phyloP scores from a whole-genome alignment of 768 basidiomycete genomes.

The Tephrocybe sp. region DNA sequence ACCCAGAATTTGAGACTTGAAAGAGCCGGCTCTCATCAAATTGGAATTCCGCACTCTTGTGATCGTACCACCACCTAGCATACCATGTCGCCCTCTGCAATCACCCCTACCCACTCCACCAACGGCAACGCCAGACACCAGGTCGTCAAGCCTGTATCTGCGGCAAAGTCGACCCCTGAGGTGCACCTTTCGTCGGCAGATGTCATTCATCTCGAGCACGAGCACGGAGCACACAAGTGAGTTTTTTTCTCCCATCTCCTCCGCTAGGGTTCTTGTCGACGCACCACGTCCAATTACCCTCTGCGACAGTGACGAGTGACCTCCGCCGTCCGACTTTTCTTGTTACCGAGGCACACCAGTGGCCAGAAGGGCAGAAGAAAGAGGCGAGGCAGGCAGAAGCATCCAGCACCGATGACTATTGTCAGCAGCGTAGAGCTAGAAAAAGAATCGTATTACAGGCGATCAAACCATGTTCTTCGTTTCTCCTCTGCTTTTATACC shows the following conservation, averaged over 20 bases:
- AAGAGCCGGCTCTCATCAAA: slow-evolving; percentile 3
- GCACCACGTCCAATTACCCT: slow-evolving; percentile 24
- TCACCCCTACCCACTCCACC: slow-evolving; percentile 17
- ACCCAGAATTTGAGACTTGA: slow-evolving; percentile 7
- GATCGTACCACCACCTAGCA: slow-evolving; percentile 13
- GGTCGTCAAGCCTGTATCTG: slow-evolving; percentile 13
- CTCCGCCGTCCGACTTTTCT: slow-evolving; percentile 21
- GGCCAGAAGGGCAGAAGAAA: neutral
- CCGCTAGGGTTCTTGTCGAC: slow-evolving; percentile 25
- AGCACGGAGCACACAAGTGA: slow-evolving; percentile 88
- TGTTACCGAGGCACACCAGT: slow-evolving; percentile 11
- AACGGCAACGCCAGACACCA: slow-evolving; percentile 20
- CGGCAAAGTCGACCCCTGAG: slow-evolving; percentile 7
- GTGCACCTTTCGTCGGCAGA: slow-evolving; percentile 54
- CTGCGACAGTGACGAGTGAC: slow-evolving; percentile 21
- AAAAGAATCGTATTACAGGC: slow-evolving; percentile 3
- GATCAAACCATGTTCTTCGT: slow-evolving; percentile 18
- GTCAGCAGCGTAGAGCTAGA: slow-evolving; percentile 12
- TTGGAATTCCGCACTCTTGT: slow-evolving; percentile 6
- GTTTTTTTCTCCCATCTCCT: slow-evolving; percentile 27
- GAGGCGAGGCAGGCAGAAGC: slow-evolving; percentile 6
- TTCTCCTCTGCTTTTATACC: slow-evolving; percentile 22
- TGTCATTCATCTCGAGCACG: slow-evolving; percentile 78
- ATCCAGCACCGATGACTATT: slow-evolving; percentile 5
- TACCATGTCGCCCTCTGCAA: slow-evolving; percentile 25